A percentile compares a stretch with the other conserved stretches of the same genome.
Evolutionary conservation across 768 basidiomycete genomes (phyloP).

Genomic region (Calocybe cyanea): DNA sequence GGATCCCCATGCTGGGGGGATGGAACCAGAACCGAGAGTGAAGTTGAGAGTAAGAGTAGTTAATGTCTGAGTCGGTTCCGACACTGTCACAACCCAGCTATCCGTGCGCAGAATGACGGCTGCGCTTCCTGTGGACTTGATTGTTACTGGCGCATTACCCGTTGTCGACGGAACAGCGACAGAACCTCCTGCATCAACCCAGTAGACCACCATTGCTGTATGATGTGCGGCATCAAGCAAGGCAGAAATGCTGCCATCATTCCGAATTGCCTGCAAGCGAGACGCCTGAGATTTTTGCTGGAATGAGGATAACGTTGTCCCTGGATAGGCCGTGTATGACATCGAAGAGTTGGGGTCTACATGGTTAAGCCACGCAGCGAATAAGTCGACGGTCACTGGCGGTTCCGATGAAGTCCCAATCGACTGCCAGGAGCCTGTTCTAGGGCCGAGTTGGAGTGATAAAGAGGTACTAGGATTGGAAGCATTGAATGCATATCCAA

Average conservation of each 20-base stretch:
- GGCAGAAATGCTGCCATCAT: constrained; percentile 48
- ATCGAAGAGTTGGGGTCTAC: constrained; percentile 29
- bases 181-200: constrained; percentile 45
- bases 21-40: constrained; percentile 16
- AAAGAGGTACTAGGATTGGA: constrained; percentile 30
- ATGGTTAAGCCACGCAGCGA: constrained; percentile 60
- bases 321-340: constrained; percentile 59
- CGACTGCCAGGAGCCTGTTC: constrained; percentile 56
- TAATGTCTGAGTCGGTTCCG: constrained; percentile 64
- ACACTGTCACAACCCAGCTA: constrained; percentile 47
- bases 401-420: constrained; percentile 64
- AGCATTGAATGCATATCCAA: constrained; percentile 54
- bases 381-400: constrained; percentile 54
- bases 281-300: constrained; percentile 27
- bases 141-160: constrained; percentile 24
- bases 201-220: constrained; percentile 51
- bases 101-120: constrained; percentile 41
- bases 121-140: constrained; percentile 38
- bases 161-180: constrained; percentile 29
- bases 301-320: constrained; percentile 38
- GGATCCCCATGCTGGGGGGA: constrained; percentile 10
- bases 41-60: constrained; percentile 28
- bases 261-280: constrained; percentile 36
- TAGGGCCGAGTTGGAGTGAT: constrained; percentile 39
- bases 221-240: constrained; percentile 40